These are phyloP conservation scores for Colletotrichum tropicicola DNA, from an alignment of 2,329 filamentous ascomycete species.

Conservation along the genomic window DNA sequence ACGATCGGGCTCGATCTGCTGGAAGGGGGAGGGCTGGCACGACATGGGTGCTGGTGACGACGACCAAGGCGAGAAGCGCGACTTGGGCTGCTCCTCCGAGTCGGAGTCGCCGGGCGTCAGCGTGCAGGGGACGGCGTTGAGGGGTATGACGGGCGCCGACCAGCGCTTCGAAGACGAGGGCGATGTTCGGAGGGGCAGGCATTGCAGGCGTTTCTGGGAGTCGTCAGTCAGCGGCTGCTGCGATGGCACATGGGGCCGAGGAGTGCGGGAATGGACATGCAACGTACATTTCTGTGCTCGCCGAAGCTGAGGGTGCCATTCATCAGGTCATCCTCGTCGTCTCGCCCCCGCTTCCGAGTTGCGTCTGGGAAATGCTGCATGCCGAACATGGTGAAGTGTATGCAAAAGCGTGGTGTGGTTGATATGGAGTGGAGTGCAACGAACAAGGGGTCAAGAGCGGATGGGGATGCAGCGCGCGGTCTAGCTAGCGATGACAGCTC, in stretches of 20 bases:
- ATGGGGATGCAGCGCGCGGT: too few species aligned
- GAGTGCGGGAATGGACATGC: not conserved
- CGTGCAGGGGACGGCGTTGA: constrained; percentile 31
- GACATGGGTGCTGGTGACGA: constrained; percentile 35
- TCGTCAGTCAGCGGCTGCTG: not conserved
- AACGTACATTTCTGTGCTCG: constrained; percentile 60
- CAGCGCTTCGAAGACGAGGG: constrained; percentile 43
- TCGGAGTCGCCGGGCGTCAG: constrained; percentile 51
- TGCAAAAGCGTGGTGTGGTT: too few species aligned
- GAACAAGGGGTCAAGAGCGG: too few species aligned
- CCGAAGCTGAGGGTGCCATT: constrained; percentile 52
- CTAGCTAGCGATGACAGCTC: too few species aligned
- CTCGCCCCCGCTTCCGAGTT: constrained; percentile 33
- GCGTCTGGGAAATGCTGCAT: constrained; percentile 7
- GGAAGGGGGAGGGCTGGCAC: constrained; percentile 34
- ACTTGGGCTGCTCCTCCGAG: constrained; percentile 46
- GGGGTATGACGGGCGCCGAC: constrained; percentile 23
- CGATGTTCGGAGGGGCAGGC: constrained; percentile 59
- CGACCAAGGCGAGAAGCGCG: constrained; percentile 44
- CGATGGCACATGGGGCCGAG: not conserved
- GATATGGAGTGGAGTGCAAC: too few species aligned
- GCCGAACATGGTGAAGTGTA: constrained; percentile 22
- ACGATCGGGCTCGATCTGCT: constrained; percentile 37
- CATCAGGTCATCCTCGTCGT: constrained; percentile 54
- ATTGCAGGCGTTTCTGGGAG: constrained; percentile 62